Evolutionary conservation across 306 rosid species (phyloP).

Genomic region (Ormosia semicastrata): DNA sequence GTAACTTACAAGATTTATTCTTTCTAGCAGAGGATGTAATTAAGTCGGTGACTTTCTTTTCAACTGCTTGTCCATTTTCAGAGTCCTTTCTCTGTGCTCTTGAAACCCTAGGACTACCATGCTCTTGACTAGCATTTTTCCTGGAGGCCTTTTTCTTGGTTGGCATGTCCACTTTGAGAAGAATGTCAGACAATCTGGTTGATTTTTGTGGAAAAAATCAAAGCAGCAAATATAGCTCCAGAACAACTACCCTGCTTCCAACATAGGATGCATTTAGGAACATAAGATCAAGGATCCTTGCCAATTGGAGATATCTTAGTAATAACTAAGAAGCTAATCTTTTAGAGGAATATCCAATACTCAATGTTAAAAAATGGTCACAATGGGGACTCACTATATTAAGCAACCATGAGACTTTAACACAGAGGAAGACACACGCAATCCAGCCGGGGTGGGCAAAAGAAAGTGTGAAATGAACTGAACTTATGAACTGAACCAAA

Average conservation of each 20-base stretch:
- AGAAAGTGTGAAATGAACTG: too few species aligned
- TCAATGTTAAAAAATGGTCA: not conserved
- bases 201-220: conserved; percentile 18
- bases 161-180: conserved; percentile 54
- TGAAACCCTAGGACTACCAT: conserved; percentile 51
- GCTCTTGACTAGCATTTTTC: conserved; percentile 53
- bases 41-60: conserved; percentile 60
- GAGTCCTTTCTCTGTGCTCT: conserved; percentile 66
- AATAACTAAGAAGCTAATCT: not conserved
- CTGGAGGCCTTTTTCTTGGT: conserved; percentile 64
- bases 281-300: not conserved
- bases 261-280: not conserved
- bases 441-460: too few species aligned
- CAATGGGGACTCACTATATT: not conserved
- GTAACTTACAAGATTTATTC: conserved; percentile 58
- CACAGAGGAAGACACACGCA: too few species aligned
- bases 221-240: conserved; percentile 22
- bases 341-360: not conserved
- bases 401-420: not conserved
- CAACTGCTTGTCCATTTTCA: conserved; percentile 51
- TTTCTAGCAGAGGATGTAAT: conserved; percentile 81
- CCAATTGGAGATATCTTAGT: not conserved
- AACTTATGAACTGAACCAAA: too few species aligned
- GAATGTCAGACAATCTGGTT: conserved; percentile 7
- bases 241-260: conserved; percentile 13